Evolutionary conservation across 306 rosid genomes (phyloP), one percentile per base, ranked within the genome.

Genomic region (Quillaja saponaria): DNA sequence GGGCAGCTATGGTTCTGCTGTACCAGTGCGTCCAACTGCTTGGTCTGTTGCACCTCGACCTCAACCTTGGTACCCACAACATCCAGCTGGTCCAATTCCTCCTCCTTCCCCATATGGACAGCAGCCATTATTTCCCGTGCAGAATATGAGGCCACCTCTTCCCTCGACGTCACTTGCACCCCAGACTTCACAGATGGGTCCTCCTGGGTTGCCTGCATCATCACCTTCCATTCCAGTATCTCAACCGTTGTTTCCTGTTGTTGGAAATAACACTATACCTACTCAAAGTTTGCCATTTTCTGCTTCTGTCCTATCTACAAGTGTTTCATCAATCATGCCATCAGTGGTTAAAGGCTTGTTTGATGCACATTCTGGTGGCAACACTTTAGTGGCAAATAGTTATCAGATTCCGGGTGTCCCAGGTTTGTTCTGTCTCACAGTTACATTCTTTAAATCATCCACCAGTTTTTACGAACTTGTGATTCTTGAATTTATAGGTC

Each of bases 41-140:
- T 94, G 99, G 99, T 63, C 79, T 33, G 83, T 78, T 78, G 86
- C 90, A 53, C 90, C 95, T 55, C 90, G 88, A 52, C 91, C 94
- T 58, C 97, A 90, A 73, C 85, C 86, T 21, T 94, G 97, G 97
- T 87, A 69, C 70, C 83, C 95, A 3, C 97, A 77, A 46, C 82
- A 80, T 80, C 84, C 95, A 13, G 70, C 81, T 31, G 87, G 69
- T 71, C 84, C 99, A 54, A 57, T 85, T 60, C 89, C 98, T 49
- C 88, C 87, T 56, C 71, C 96, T 78, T 82, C 75, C 39, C 79
- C 83, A 70, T 67, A 89, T 71, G 60, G 80, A 44, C 97, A 81
- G 19, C 99, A 87, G 73, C 99, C 99, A 55, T 80, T 94, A 73
- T 94, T 94, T 82, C 99, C 99, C 34, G 95, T 94, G 79, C 99